Percentiles rank a stretch among this genome's conserved stretches.
These are phyloP conservation scores for Eremochloa ophiuroides DNA, from an alignment of 176 grass and related monocot species.

Conservation along the genomic window DNA sequence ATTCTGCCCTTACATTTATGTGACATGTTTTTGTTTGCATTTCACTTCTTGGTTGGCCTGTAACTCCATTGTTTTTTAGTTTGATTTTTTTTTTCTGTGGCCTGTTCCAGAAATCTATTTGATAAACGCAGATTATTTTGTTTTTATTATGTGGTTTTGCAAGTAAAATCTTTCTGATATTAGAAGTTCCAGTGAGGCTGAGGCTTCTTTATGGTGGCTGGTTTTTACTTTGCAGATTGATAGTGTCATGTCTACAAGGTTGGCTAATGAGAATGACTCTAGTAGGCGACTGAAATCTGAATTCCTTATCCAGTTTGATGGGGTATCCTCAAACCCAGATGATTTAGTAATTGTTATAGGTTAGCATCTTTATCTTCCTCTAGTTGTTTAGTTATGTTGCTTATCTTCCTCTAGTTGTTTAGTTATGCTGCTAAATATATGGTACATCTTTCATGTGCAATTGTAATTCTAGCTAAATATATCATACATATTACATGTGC, in stretches of 20 bases:
- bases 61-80: not conserved
- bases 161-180: not conserved
- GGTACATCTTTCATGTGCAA: not conserved
- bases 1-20: not conserved
- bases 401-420: slow-evolving; percentile 9
- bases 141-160: not conserved
- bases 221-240: slow-evolving; percentile 68
- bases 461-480: not conserved
- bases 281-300: slow-evolving; percentile 95
- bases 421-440: not conserved
- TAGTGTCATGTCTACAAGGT: slow-evolving; percentile 86
- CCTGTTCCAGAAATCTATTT: not conserved
- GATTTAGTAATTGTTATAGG: slow-evolving; percentile 97
- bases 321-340: slow-evolving; percentile 75
- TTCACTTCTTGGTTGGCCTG: not conserved
- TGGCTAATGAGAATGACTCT: slow-evolving; percentile 90
- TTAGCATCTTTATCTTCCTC: slow-evolving; percentile 31
- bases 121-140: not conserved
- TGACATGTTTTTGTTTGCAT: not conserved
- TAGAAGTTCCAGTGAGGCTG: not conserved
- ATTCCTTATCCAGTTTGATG: slow-evolving; percentile 97
- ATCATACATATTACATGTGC: not conserved
- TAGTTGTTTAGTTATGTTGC: not conserved
- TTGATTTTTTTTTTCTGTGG: not conserved
- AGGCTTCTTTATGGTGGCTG: not conserved